Conservation (phyloP, 345 rosid species). For the Hibiscus syriacus region DNA sequence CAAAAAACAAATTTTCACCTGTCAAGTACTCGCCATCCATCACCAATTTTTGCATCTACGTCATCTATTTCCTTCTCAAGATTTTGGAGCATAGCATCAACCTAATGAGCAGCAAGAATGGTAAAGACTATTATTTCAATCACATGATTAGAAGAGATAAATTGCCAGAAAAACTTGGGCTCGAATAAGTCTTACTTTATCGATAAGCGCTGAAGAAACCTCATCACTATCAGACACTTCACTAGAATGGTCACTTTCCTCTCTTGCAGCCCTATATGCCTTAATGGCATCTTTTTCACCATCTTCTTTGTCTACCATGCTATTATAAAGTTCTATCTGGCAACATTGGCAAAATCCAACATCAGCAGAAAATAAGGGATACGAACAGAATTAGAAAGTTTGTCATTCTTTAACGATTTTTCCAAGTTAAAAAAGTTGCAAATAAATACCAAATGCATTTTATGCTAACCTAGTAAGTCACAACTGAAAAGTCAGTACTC, state of each 20-base stretch:
- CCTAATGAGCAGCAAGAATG: constrained; percentile 31
- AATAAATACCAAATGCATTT: not conserved
- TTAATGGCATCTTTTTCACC: constrained; percentile 64
- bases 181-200: constrained; percentile 37
- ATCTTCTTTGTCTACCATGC: constrained; percentile 68
- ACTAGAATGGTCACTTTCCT: constrained; percentile 40
- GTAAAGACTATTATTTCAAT: not conserved
- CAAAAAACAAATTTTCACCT: constrained; percentile 37
- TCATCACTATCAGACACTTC: constrained; percentile 47
- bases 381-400: not conserved
- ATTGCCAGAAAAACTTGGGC: not conserved
- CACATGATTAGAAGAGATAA: not conserved
- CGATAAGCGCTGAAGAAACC: constrained; percentile 75
- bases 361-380: not conserved
- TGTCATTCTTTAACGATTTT: not conserved
- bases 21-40: constrained; percentile 36
- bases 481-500: not conserved
- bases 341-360: constrained; percentile 16
- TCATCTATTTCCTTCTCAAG: constrained; percentile 95
- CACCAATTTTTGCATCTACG: constrained; percentile 86
- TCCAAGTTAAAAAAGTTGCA: not conserved
- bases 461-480: not conserved
- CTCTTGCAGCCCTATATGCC: constrained; percentile 84
- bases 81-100: constrained; percentile 93
- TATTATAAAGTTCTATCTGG: constrained; percentile 85